A percentile compares a stretch with the other conserved stretches of the same genome.
These are phyloP conservation scores for Diaporthe sp. DNA, from an alignment of 2,329 filamentous ascomycete genomes.

Conservation along the genomic window DNA sequence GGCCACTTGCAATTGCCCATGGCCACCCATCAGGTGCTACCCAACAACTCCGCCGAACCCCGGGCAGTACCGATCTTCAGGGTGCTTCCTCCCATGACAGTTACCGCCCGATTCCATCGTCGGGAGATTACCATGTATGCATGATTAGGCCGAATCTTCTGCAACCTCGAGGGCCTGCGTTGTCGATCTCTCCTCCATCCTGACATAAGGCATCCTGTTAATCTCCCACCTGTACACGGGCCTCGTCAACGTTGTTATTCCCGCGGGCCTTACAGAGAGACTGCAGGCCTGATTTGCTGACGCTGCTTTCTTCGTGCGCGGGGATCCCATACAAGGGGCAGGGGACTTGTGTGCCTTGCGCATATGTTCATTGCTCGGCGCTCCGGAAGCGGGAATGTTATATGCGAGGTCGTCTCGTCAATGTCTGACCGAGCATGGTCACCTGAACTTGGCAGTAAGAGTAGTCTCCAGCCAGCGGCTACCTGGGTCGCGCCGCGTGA, in stretches of 20 bases:
- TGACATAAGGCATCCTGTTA: slow-evolving; percentile 11
- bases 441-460: not conserved
- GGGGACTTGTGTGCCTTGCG: not conserved
- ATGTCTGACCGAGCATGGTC: not conserved
- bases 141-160: not conserved
- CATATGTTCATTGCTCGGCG: not conserved
- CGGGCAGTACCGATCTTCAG: not conserved
- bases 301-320: not conserved
- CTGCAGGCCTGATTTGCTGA: slow-evolving; percentile 24
- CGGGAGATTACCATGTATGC: slow-evolving; percentile 5
- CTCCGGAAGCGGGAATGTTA: not conserved
- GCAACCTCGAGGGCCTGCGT: slow-evolving; percentile 9
- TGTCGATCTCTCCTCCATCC: slow-evolving; percentile 22
- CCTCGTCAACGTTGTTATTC: not conserved
- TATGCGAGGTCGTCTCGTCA: not conserved
- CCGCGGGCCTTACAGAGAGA: slow-evolving; percentile 2
- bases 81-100: not conserved
- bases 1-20: too few relatives aligned
- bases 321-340: not conserved
- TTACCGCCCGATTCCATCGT: not conserved
- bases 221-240: slow-evolving; percentile 15
- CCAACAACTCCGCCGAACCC: not conserved
- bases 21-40: not conserved
- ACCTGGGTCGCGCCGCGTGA: not conserved
- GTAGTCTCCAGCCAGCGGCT: not conserved